A percentile compares a stretch with the other conserved stretches of the same genome.
phyloP scores from a whole-genome alignment of 2,329 filamentous ascomycete genomes.

The Phaeosphaeriaceae sp. region DNA sequence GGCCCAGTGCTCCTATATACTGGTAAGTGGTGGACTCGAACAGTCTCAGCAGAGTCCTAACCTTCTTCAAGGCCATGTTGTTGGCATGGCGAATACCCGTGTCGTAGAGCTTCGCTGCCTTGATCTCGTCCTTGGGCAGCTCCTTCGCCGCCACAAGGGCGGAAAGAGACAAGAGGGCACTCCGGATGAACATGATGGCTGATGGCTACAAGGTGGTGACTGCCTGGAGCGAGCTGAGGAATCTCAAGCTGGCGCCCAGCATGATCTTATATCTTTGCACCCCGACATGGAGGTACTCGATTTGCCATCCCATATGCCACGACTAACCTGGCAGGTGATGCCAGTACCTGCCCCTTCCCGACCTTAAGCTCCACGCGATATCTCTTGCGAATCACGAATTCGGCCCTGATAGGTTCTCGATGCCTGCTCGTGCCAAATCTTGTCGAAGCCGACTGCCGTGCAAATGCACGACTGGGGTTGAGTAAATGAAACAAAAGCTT shows the following conservation, averaged over 20 bases:
- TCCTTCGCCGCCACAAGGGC: slow-evolving; percentile 45
- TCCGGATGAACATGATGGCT: slow-evolving; percentile 38
- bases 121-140: slow-evolving; percentile 44
- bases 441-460: slow-evolving; percentile 27
- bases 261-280: slow-evolving; percentile 30
- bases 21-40: neutral
- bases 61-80: slow-evolving; percentile 45
- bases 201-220: slow-evolving; percentile 9
- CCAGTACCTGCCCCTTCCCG: slow-evolving; percentile 37
- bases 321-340: slow-evolving; percentile 39
- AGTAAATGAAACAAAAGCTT: slow-evolving; percentile 43
- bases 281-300: slow-evolving; percentile 16
- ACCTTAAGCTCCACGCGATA: slow-evolving; percentile 21
- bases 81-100: slow-evolving; percentile 50
- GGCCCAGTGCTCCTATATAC: slow-evolving; percentile 47
- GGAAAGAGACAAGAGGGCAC: slow-evolving; percentile 40
- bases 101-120: slow-evolving; percentile 48
- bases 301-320: slow-evolving; percentile 14
- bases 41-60: slow-evolving; percentile 9
- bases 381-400: slow-evolving; percentile 13
- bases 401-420: slow-evolving; percentile 25
- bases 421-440: slow-evolving; percentile 20
- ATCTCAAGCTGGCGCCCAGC: slow-evolving; percentile 1
- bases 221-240: slow-evolving; percentile 1
- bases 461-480: slow-evolving; percentile 36